Evolutionary conservation across 1,284 basidiomycete species (phyloP), one percentile per base, ranked within the genome.

Genomic region (Pyrrhoderma noxium): DNA sequence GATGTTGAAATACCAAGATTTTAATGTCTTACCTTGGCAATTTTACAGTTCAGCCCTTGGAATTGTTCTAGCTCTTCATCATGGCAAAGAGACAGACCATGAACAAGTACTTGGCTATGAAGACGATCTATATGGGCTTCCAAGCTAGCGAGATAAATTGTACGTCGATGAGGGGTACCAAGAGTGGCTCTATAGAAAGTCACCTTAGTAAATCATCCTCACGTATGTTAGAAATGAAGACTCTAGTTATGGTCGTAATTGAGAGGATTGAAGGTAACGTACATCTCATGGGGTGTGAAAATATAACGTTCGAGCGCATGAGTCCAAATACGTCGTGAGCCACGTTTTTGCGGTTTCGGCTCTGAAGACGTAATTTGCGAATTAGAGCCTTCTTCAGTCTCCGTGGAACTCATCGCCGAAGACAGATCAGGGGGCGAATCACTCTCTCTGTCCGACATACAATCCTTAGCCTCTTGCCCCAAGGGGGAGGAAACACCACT

Each of bases 291-390:
- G 0, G 81, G 73, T 1, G 67, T 73, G 64, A 88, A 88, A 21
- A 88, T 66, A 13, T 70, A 70, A 60, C 85, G 85, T 64, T 88
- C 85, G 52, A 85, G 73, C 1, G 77, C 75, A 57, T 85, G 84
- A 46, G 80, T 82, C 84, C 84, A 88, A 19, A 82, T 82, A 16
- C 84, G 73, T 61, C 85, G 82, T 2, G 74, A 71, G 45, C 75
- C 74, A 41, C 80, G 75, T 56, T 79, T 79, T 60, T 80, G 27
- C 11, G 27, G 27, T 11, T 31, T 31, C 11, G 27, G 11, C 11
- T 31, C n/a, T n/a, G n/a, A n/a, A n/a, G n/a, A n/a, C n/a, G n/a
- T n/a, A n/a, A n/a, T n/a, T n/a, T n/a, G n/a, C n/a, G n/a, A n/a
- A n/a, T n/a, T n/a, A n/a, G n/a, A n/a, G n/a, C n/a, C n/a, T n/a